These are phyloP conservation scores for Venturia nashicola DNA, from an alignment of 2,329 filamentous ascomycete genomes.

Conservation along the genomic window DNA sequence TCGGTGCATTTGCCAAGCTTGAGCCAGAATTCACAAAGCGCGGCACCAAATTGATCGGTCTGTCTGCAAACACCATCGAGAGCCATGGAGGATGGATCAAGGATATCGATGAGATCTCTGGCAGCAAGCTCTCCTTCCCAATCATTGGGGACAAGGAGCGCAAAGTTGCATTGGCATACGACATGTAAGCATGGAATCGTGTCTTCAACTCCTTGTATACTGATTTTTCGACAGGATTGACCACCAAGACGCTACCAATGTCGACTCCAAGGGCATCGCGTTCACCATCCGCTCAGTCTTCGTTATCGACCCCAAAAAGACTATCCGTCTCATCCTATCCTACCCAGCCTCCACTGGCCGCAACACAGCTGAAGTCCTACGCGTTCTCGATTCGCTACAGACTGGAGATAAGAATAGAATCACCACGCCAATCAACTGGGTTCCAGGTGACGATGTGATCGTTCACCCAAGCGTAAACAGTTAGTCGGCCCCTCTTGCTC, in stretches of 20 bases:
- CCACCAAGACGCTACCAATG: conserved; percentile 45
- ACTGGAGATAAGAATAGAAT: conserved; percentile 47
- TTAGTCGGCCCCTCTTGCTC: not conserved
- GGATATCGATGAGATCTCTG: conserved; percentile 40
- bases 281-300: conserved; percentile 56
- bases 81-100: conserved; percentile 40
- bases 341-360: conserved; percentile 51
- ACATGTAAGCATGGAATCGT: conserved; percentile 29
- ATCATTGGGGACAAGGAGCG: conserved; percentile 42
- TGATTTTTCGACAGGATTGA: conserved; percentile 28
- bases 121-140: conserved; percentile 35
- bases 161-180: conserved; percentile 38
- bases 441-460: conserved; percentile 47
- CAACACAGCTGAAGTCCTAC: conserved; percentile 41
- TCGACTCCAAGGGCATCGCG: conserved; percentile 41
- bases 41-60: conserved; percentile 49
- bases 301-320: conserved; percentile 54
- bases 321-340: conserved; percentile 48
- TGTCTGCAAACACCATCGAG: conserved; percentile 38
- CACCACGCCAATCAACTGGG: conserved; percentile 51
- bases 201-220: not conserved
- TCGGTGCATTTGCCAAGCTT: conserved; percentile 51
- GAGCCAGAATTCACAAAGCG: conserved; percentile 52
- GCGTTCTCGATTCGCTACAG: conserved; percentile 39
- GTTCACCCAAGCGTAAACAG: conserved; percentile 46